Conservation (phyloP, 148 eudicot genomes). For the Nyssa sinensis region DNA sequence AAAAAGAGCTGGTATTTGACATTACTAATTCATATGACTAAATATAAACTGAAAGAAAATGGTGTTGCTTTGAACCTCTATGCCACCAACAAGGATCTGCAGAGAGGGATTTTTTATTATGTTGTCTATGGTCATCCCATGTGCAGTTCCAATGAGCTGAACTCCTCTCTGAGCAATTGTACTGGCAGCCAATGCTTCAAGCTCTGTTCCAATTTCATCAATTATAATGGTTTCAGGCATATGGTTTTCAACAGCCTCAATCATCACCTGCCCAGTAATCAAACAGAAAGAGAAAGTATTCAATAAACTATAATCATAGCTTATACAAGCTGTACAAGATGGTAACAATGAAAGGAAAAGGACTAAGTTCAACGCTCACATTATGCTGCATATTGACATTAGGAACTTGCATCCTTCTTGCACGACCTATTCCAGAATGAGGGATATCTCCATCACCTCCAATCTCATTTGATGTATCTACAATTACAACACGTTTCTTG, state of each 20-base stretch:
- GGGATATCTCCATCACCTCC: constrained; percentile 99
- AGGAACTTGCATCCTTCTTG: constrained; percentile 99
- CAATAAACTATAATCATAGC: neutral
- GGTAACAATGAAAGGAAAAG: neutral
- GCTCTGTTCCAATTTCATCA: constrained; percentile 97
- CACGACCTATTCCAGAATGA: constrained; percentile 93
- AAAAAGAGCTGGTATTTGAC: neutral
- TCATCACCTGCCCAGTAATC: constrained; percentile 67
- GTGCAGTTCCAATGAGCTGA: constrained; percentile 98
- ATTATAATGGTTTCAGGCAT: constrained; percentile 95
- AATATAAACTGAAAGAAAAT: neutral
- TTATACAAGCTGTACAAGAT: constrained; percentile 1
- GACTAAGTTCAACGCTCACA: constrained; percentile 44
- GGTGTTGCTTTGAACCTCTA: constrained; percentile 56
- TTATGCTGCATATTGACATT: constrained; percentile 94
- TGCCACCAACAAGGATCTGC: constrained; percentile 94
- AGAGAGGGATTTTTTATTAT: constrained; percentile 88
- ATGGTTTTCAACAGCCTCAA: constrained; percentile 98
- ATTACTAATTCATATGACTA: neutral
- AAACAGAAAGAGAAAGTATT: neutral
- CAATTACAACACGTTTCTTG: constrained; percentile 84
- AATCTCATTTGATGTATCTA: constrained; percentile 98
- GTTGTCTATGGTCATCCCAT: constrained; percentile 91
- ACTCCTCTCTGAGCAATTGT: constrained; percentile 99
- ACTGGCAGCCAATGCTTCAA: constrained; percentile 97